Percentiles rank a stretch among this genome's conserved stretches.
Evolutionary conservation across 768 basidiomycete genomes (phyloP).

Genomic region (Mycena amicta): DNA sequence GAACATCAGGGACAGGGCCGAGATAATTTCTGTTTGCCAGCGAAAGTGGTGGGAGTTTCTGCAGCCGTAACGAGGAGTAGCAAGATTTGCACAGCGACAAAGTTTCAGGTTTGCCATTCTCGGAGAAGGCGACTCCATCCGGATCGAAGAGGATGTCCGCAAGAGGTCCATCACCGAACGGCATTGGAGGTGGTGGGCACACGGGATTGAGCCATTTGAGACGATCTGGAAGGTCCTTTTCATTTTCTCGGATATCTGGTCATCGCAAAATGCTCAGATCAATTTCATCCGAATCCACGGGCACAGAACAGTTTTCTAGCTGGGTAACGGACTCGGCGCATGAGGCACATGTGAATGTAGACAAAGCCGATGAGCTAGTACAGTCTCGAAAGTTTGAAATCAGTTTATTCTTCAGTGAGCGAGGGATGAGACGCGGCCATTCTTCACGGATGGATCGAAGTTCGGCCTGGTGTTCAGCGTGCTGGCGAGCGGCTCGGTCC

Average conservation of each 20-base stretch:
- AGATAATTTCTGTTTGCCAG: constrained; percentile 10
- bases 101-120: not conserved
- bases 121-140: constrained; percentile 1
- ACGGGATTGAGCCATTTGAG: constrained; percentile 8
- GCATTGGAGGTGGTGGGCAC: constrained; percentile 4
- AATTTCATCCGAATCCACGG: not conserved
- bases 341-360: constrained; percentile 5
- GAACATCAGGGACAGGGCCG: constrained; percentile 12
- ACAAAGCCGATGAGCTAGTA: constrained; percentile 1
- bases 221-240: not conserved
- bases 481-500: not conserved
- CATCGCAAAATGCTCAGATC: not conserved
- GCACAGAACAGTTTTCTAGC: not conserved
- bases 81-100: constrained; percentile 1
- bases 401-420: constrained; percentile 1
- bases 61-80: constrained; percentile 1
- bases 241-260: not conserved
- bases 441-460: not conserved
- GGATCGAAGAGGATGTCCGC: constrained; percentile 5
- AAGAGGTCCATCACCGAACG: not conserved
- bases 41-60: constrained; percentile 5
- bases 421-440: constrained; percentile 11
- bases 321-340: constrained; percentile 2
- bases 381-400: constrained; percentile 1
- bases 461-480: not conserved